Percentiles rank a stretch among this genome's conserved stretches.
Evolutionary conservation across 352 stramenopile species (phyloP).

Genomic region (Phytophthora kernoviae): DNA sequence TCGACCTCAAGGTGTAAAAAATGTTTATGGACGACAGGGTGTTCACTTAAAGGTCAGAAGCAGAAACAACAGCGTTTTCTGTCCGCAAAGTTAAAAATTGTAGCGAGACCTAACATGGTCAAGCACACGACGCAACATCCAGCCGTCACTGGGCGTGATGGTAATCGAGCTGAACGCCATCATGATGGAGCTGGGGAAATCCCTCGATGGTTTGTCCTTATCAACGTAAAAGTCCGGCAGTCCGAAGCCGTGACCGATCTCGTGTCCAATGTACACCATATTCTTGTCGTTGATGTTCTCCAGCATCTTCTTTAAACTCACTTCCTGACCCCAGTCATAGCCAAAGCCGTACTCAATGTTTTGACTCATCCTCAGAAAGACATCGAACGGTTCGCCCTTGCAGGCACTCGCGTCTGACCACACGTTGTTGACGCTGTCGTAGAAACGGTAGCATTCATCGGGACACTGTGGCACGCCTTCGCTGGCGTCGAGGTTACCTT

Average conservation of each 20-base stretch:
- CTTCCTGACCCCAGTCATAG: conserved; percentile 18
- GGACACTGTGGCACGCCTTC: conserved; percentile 29
- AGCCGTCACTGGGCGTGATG: conserved; percentile 28
- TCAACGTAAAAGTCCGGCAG: neutral
- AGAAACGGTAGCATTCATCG: conserved; percentile 36
- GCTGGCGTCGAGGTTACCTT: conserved; percentile 22
- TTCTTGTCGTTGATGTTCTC: conserved; percentile 1
- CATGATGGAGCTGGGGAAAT: neutral
- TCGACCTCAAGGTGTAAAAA: no score
- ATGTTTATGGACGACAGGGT: no score
- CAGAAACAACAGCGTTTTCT: no score
- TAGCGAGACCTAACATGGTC: conserved; percentile 25
- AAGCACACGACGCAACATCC: conserved; percentile 35
- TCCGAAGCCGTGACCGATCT: conserved; percentile 29
- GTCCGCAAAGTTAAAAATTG: conserved; percentile 11
- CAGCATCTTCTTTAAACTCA: conserved; percentile 4
- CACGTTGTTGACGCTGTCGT: conserved; percentile 12
- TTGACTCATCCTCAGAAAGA: conserved; percentile 30
- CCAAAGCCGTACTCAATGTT: conserved; percentile 17
- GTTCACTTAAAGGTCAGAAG: no score
- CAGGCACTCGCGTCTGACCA: conserved; percentile 29
- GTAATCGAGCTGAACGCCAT: neutral
- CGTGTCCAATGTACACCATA: conserved; percentile 26
- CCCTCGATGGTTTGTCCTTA: neutral
- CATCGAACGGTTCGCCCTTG: conserved; percentile 29